Percentiles rank a stretch among this genome's conserved stretches.
phyloP scores from a whole-genome alignment of 371 early-diverging fungal species.

The Parasitella parasitica region DNA sequence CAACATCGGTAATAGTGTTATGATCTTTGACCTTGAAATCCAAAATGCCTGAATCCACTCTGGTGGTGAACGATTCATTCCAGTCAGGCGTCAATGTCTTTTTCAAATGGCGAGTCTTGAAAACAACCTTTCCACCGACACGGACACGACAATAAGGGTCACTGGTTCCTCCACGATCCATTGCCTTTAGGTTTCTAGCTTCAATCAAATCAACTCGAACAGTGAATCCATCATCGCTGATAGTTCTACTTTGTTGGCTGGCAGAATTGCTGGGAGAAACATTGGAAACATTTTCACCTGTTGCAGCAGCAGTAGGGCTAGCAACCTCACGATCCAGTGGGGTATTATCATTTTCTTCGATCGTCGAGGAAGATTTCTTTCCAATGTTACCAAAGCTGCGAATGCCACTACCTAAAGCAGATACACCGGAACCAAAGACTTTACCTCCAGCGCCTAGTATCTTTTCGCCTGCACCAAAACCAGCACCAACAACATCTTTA shows the following conservation, averaged over 20 bases:
- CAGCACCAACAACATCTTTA: constrained; percentile 38
- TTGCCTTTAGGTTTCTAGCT: constrained; percentile 59
- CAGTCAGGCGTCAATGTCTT: constrained; percentile 78
- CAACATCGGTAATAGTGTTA: constrained; percentile 68
- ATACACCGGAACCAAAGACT: constrained; percentile 38
- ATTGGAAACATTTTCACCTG: constrained; percentile 2
- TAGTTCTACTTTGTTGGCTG: neutral
- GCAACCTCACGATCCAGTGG: neutral
- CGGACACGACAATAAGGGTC: constrained; percentile 66
- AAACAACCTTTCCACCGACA: constrained; percentile 59
- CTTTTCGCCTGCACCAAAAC: constrained; percentile 40
- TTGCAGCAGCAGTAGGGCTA: neutral
- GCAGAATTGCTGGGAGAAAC: constrained; percentile 18
- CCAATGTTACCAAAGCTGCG: constrained; percentile 36
- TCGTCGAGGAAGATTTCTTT: constrained; percentile 16
- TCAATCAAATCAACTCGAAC: constrained; percentile 51
- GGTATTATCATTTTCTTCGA: neutral
- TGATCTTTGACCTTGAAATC: constrained; percentile 70
- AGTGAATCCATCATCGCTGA: constrained; percentile 35
- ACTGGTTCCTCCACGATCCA: constrained; percentile 60
- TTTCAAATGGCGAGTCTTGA: constrained; percentile 79
- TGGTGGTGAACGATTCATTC: constrained; percentile 38
- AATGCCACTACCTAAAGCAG: constrained; percentile 37
- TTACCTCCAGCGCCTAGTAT: constrained; percentile 43
- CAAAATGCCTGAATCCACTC: constrained; percentile 36